A percentile compares a stretch with the other conserved stretches of the same genome.
These are phyloP conservation scores for Neocallimastix lanati DNA, from an alignment of 192 early-diverging fungal species.

Conservation along the genomic window DNA sequence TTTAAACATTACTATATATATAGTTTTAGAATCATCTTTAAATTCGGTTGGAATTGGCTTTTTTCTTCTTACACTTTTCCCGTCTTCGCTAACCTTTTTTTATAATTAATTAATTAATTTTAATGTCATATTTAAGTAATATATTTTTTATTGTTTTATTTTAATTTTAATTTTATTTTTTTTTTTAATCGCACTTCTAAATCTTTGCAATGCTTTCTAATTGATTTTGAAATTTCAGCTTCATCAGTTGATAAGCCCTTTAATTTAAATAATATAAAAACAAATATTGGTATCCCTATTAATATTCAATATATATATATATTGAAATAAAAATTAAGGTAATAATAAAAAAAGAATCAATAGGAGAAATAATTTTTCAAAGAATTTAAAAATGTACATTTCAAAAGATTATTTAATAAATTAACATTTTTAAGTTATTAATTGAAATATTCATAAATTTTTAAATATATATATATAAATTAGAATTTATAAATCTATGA, in stretches of 20 bases:
- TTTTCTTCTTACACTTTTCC: background rate
- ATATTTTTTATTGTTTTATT: too few species aligned
- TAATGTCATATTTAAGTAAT: background rate
- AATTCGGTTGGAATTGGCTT: background rate
- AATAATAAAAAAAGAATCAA: too few species aligned
- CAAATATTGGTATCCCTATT: background rate
- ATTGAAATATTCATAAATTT: too few species aligned
- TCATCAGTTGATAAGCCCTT: background rate
- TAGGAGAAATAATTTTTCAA: too few species aligned
- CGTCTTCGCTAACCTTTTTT: background rate
- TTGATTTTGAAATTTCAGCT: background rate
- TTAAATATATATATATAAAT: too few species aligned
- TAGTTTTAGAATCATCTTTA: background rate
- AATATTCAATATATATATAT: background rate
- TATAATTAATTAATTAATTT: background rate
- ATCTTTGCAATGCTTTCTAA: background rate
- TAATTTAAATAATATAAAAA: background rate
- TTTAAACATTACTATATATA: background rate
- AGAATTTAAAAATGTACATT: too few species aligned
- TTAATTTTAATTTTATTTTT: too few species aligned
- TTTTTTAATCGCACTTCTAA: background rate
- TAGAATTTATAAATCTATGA: background rate
- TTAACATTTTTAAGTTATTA: too few species aligned
- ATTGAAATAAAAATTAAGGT: too few species aligned
- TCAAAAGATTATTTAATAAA: too few species aligned